Evolutionary conservation across 345 rosid genomes (phyloP).

Genomic region (Boechera stricta): DNA sequence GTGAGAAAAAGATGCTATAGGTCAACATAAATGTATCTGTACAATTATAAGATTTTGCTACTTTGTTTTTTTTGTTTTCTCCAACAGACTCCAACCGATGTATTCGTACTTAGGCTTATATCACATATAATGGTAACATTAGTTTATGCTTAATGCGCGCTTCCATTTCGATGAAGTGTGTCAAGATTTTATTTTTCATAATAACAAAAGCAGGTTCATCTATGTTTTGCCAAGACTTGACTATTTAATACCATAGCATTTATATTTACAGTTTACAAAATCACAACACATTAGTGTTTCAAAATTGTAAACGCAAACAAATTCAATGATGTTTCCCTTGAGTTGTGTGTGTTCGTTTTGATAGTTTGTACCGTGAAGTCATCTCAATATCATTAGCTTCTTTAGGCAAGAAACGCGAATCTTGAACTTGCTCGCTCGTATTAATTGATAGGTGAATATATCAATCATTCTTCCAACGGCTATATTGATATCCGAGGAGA

Average conservation of each 20-base stretch:
- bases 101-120: constrained; percentile 8
- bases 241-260: not conserved
- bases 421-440: not conserved
- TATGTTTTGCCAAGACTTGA: not conserved
- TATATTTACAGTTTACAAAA: not conserved
- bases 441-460: not conserved
- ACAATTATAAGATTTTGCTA: constrained; percentile 3
- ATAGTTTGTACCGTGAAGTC: too few species aligned
- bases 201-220: not conserved
- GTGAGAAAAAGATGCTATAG: constrained; percentile 11
- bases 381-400: too few species aligned
- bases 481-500: constrained; percentile 31
- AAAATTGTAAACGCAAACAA: too few species aligned
- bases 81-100: constrained; percentile 23
- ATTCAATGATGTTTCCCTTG: too few species aligned
- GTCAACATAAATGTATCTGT: constrained; percentile 11
- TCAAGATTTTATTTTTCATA: not conserved
- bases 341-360: not conserved
- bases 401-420: too few species aligned
- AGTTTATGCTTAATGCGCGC: constrained; percentile 6
- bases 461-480: constrained; percentile 31
- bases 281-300: not conserved
- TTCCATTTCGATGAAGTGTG: constrained; percentile 10
- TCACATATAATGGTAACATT: not conserved
- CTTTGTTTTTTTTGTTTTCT: not conserved